These are phyloP conservation scores for Tetracladium marchalianum DNA, from an alignment of 495 filamentous ascomycete species.

Conservation along the genomic window DNA sequence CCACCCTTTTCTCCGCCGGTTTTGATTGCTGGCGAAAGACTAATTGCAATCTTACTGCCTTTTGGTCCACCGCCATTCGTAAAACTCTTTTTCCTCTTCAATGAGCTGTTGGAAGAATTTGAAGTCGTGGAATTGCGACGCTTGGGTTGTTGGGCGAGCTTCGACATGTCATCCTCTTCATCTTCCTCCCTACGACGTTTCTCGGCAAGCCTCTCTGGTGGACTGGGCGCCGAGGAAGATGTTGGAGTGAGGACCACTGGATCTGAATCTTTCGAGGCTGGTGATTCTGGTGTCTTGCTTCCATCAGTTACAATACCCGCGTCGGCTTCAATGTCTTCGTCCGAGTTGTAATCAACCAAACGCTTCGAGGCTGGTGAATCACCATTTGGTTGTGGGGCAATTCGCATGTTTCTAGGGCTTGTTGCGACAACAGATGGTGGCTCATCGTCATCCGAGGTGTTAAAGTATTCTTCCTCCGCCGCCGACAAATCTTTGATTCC, in stretches of 20 bases:
- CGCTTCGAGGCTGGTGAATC: constrained; percentile 55
- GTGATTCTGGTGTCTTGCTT: constrained; percentile 6
- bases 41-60: constrained; percentile 20
- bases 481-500: constrained; percentile 77
- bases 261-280: constrained; percentile 2
- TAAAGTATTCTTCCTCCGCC: constrained; percentile 90
- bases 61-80: constrained; percentile 10
- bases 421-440: constrained; percentile 34
- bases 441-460: constrained; percentile 79
- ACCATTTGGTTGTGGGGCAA: constrained; percentile 21
- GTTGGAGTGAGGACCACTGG: not conserved
- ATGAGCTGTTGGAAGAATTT: constrained; percentile 4
- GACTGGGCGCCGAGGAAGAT: constrained; percentile 22
- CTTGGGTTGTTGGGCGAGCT: constrained; percentile 33
- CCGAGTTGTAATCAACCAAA: constrained; percentile 84
- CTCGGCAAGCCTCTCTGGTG: constrained; percentile 74
- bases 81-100: constrained; percentile 19
- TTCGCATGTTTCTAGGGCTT: constrained; percentile 11
- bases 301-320: constrained; percentile 3
- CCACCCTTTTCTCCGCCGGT: constrained; percentile 15
- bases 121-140: constrained; percentile 20
- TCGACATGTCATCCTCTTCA: constrained; percentile 74
- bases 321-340: constrained; percentile 51
- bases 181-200: constrained; percentile 84
- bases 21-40: constrained; percentile 20